These are phyloP conservation scores for Pyricularia sp. DNA, from an alignment of 2,329 filamentous ascomycete genomes.

Conservation along the genomic window DNA sequence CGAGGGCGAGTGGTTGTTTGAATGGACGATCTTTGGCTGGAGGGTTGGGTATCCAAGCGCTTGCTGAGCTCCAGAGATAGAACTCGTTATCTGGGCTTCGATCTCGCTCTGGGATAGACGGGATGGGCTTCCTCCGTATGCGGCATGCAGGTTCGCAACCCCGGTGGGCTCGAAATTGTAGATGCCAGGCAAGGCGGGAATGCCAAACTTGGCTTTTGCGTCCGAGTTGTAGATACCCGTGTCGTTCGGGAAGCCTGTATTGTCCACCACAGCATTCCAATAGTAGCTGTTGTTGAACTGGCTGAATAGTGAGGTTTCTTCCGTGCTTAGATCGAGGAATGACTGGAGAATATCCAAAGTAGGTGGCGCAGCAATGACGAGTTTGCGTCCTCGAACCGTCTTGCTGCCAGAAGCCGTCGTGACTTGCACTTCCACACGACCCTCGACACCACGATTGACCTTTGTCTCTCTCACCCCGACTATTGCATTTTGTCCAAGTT, in stretches of 20 bases:
- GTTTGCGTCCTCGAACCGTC: neutral
- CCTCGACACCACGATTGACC: neutral
- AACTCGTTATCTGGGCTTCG: neutral
- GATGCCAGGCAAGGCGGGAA: neutral
- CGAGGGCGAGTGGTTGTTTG: conserved; percentile 12
- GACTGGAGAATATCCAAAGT: neutral
- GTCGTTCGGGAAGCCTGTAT: neutral
- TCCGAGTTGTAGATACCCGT: neutral
- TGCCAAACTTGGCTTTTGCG: neutral
- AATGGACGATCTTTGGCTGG: neutral
- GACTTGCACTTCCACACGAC: neutral
- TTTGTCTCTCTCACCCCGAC: neutral
- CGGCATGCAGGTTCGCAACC: neutral
- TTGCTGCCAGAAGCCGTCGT: neutral
- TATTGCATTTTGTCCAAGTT: neutral
- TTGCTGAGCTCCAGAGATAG: neutral
- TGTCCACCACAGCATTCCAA: neutral
- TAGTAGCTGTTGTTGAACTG: neutral
- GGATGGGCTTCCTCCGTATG: neutral
- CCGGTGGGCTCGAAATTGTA: neutral
- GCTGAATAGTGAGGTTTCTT: neutral
- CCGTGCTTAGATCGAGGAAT: neutral
- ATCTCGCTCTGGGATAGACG: neutral
- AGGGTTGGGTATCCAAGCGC: neutral
- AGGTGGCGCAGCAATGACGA: neutral